These are phyloP conservation scores for Cladophialophora chaetospira DNA, from an alignment of 2,329 filamentous ascomycete species.

Conservation along the genomic window DNA sequence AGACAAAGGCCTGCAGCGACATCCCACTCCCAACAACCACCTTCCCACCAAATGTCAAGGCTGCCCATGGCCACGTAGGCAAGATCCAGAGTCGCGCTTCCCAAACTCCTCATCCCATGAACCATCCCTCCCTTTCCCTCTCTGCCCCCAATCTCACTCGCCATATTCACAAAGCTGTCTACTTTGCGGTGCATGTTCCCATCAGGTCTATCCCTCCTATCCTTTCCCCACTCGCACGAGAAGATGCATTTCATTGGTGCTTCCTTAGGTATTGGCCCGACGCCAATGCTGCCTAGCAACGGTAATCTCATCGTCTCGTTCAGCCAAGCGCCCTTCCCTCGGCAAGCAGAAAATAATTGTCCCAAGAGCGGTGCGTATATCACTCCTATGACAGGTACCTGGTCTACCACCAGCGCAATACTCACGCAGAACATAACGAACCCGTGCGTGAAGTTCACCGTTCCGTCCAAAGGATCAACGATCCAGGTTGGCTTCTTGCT, in stretches of 20 bases:
- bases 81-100: slow-evolving; percentile 72
- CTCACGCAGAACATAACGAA: slow-evolving; percentile 82
- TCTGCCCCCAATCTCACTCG: slow-evolving; percentile 63
- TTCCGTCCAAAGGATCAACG: slow-evolving; percentile 75
- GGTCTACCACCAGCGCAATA: slow-evolving; percentile 66
- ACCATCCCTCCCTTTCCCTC: slow-evolving; percentile 75
- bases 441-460: slow-evolving; percentile 78
- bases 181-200: slow-evolving; percentile 73
- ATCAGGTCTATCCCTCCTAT: slow-evolving; percentile 64
- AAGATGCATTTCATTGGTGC: slow-evolving; percentile 72
- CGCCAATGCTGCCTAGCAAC: slow-evolving; percentile 54
- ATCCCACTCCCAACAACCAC: slow-evolving; percentile 81
- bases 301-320: slow-evolving; percentile 67
- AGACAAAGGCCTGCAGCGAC: slow-evolving; percentile 75
- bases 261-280: slow-evolving; percentile 62
- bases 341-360: slow-evolving; percentile 69
- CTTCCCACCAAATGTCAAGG: slow-evolving; percentile 83
- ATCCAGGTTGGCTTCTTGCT: slow-evolving; percentile 68
- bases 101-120: slow-evolving; percentile 71
- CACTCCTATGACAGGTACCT: slow-evolving; percentile 66
- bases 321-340: slow-evolving; percentile 68
- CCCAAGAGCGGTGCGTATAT: slow-evolving; percentile 71
- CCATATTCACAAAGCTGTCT: slow-evolving; percentile 75
- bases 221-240: slow-evolving; percentile 78
- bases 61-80: slow-evolving; percentile 74